phyloP scores from a whole-genome alignment of 2,329 filamentous ascomycete genomes.

The Aureobasidium mangrovei region DNA sequence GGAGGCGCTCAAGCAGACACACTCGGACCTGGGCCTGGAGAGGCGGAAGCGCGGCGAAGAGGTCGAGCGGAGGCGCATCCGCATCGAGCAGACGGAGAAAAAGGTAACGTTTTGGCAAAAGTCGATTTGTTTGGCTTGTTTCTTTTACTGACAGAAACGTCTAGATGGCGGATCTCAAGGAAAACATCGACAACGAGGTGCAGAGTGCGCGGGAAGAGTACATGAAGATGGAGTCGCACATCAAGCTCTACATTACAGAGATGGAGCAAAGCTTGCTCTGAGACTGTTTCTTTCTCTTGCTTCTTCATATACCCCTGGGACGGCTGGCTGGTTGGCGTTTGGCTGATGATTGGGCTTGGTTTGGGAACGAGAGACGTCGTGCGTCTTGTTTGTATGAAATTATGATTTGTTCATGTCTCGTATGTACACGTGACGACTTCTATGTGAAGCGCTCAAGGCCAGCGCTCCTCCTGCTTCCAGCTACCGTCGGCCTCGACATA shows the following conservation, averaged over 20 bases:
- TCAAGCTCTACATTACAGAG: slow-evolving; percentile 95
- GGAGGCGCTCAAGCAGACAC: slow-evolving; percentile 75
- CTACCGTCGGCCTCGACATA: slow-evolving; percentile 42
- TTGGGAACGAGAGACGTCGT: no score
- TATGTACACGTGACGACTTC: background rate
- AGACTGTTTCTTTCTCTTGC: background rate
- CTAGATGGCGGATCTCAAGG: slow-evolving; percentile 94
- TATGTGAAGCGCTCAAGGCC: slow-evolving; percentile 40
- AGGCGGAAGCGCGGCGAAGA: slow-evolving; percentile 78
- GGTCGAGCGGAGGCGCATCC: slow-evolving; percentile 82
- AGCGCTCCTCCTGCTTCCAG: slow-evolving; percentile 64
- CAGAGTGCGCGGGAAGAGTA: slow-evolving; percentile 88
- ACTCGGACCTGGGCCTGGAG: slow-evolving; percentile 76
- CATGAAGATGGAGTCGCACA: slow-evolving; percentile 93
- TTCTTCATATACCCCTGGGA: background rate
- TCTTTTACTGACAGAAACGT: no score
- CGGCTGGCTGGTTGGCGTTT: no score
- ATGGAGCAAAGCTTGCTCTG: slow-evolving; percentile 76
- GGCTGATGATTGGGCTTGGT: no score
- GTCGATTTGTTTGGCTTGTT: background rate
- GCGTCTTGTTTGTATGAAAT: background rate
- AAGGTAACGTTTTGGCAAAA: slow-evolving; percentile 69
- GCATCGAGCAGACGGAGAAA: slow-evolving; percentile 97
- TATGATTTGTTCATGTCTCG: background rate
- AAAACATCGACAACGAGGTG: slow-evolving; percentile 93